Base-by-base conservation (phyloP, 1,284 basidiomycete genomes). In the Wallemia mellicola region DNA sequence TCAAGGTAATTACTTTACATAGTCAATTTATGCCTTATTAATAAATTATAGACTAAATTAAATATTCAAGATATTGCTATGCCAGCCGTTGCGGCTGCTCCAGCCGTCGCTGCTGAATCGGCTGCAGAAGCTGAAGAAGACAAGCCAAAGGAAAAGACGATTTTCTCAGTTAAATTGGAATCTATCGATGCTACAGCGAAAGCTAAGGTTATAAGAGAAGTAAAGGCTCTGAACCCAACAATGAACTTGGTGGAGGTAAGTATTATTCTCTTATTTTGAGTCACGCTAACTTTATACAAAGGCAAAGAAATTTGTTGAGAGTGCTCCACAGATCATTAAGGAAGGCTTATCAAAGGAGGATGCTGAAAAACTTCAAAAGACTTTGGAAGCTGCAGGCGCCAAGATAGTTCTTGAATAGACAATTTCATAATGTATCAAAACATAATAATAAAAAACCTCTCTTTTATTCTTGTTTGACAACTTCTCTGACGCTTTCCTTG, bases 241-340 rank as follows among this genome's bases (percentile, higher is more conserved):
- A 79, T 96, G 70, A 94, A 88, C 61, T 78, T 96, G 67, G 89
- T 95, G 63, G 91, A 94, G 89, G n/a, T n/a, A n/a, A n/a, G n/a
- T n/a, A n/a, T n/a, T n/a, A n/a, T n/a, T n/a, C n/a, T n/a, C n/a
- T n/a, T n/a, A n/a, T n/a, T n/a, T n/a, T n/a, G n/a, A n/a, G n/a
- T n/a, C n/a, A n/a, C n/a, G n/a, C n/a, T n/a, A n/a, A n/a, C n/a
- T n/a, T n/a, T n/a, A n/a, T n/a, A n/a, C n/a, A n/a, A n/a, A n/a
- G n/a, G 94, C 94, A 32, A 99, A 99, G 79, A 98, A 95, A 74
- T 95, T 98, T 67, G 94, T 98, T 61, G 94, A 99, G 73, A 88
- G 86, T 26, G 74, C 88, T 65, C 94, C 94, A 28, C 85, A 96
- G 73, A 74, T 83, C 2, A 75, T 99, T 67, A 99, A 98, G 75